Evolutionary conservation across 345 rosid species (phyloP).

Genomic region (Eucalyptus marginata): DNA sequence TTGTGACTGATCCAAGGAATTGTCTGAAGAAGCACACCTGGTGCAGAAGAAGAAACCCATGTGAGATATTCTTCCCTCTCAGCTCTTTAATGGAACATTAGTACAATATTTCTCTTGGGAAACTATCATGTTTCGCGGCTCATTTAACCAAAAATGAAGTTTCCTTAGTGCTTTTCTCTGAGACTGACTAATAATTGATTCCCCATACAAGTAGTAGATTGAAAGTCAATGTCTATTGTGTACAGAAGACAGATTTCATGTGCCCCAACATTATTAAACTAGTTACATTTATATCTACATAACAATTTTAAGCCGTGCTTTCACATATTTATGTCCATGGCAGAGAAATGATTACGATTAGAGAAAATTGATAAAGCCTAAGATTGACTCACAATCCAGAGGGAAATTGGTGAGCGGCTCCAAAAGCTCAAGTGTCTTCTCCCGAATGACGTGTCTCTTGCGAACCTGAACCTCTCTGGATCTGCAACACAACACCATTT

Average conservation of each 20-base stretch:
- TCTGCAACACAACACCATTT: constrained; percentile 20
- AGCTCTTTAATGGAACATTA: not conserved
- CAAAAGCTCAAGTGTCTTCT: constrained; percentile 64
- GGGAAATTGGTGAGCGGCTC: constrained; percentile 53
- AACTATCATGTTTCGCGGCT: not conserved
- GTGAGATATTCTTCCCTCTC: not conserved
- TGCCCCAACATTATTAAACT: not conserved
- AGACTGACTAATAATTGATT: not conserved
- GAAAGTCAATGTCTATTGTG: not conserved
- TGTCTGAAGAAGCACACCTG: constrained; percentile 96
- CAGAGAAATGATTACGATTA: not conserved
- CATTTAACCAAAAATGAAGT: not conserved
- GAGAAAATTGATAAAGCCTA: not conserved
- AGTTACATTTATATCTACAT: not conserved
- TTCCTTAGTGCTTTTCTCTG: not conserved
- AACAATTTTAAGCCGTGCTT: not conserved
- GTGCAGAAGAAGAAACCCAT: not conserved
- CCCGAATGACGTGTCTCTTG: constrained; percentile 94
- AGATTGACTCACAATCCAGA: constrained; percentile 67
- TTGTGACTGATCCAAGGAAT: constrained; percentile 75
- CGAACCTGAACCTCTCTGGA: constrained; percentile 92
- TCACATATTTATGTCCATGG: not conserved
- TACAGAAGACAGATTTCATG: not conserved
- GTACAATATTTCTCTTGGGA: not conserved
- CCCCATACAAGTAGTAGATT: not conserved